Percentiles rank a stretch among this genome's conserved stretches.
phyloP scores from a whole-genome alignment of 2,329 filamentous ascomycete species.

The Colletotrichum navitas region DNA sequence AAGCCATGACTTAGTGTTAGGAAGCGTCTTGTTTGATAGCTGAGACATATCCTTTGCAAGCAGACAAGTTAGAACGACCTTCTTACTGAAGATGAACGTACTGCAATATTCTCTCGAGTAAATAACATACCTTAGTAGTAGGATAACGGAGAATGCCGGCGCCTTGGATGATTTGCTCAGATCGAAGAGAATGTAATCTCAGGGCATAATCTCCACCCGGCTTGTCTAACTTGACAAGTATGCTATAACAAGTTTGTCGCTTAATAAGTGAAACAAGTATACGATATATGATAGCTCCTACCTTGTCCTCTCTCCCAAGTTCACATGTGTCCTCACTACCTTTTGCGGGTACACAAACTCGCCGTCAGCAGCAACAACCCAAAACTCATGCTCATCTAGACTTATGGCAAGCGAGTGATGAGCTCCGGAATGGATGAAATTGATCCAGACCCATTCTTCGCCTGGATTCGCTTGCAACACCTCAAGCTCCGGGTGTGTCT shows the following conservation, averaged over 20 bases:
- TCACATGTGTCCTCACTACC: conserved; percentile 23
- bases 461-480: conserved; percentile 3
- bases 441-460: conserved; percentile 28
- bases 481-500: conserved; percentile 15
- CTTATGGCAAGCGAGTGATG: conserved; percentile 48
- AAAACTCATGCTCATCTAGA: conserved; percentile 66
- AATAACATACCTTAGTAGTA: neutral
- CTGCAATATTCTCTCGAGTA: neutral
- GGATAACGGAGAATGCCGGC: conserved; percentile 16
- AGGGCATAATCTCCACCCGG: conserved; percentile 14
- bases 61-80: neutral
- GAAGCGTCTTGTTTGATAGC: conserved; percentile 3
- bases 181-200: conserved; percentile 18
- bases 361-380: conserved; percentile 66
- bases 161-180: conserved; percentile 32
- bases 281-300: neutral
- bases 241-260: neutral
- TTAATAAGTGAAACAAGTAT: neutral
- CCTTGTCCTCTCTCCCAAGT: conserved; percentile 29
- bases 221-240: conserved; percentile 26
- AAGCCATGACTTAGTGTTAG: conserved; percentile 8
- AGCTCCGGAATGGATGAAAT: conserved; percentile 25
- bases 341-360: conserved; percentile 65
- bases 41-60: conserved; percentile 1
- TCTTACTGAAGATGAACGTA: neutral